Percentiles rank a stretch among this genome's conserved stretches.
These are phyloP conservation scores for Fraxinus greggii DNA, from an alignment of 305 asterid genomes.

Conservation along the genomic window DNA sequence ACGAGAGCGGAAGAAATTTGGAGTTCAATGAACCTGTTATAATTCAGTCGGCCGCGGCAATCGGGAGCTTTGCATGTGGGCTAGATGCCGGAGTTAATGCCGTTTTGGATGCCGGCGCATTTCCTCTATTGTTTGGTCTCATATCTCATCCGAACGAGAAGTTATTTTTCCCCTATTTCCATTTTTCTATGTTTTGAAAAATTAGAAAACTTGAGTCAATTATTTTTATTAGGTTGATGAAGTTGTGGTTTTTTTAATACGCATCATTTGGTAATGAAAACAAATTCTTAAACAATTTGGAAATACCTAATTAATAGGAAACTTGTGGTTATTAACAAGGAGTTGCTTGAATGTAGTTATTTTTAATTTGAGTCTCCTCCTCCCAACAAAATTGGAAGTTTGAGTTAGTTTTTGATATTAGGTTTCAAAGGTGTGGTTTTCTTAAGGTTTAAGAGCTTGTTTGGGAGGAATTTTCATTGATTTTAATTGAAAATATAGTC, in stretches of 20 bases:
- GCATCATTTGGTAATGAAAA: neutral
- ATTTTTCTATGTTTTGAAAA: neutral
- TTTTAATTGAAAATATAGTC: too few relatives aligned
- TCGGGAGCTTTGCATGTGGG: constrained; percentile 98
- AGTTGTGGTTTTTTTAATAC: neutral
- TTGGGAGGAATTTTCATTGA: too few relatives aligned
- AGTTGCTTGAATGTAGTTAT: neutral
- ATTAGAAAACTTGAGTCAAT: neutral
- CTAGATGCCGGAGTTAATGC: constrained; percentile 84
- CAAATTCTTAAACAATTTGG: neutral
- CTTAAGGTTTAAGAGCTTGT: neutral
- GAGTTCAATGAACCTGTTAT: constrained; percentile 53
- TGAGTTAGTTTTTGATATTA: neutral
- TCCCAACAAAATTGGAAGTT: neutral
- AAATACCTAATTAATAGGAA: neutral
- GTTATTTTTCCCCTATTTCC: constrained; percentile 35
- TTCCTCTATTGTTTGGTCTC: constrained; percentile 57
- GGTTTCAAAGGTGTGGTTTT: neutral
- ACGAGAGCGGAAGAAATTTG: constrained; percentile 23
- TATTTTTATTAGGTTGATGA: neutral
- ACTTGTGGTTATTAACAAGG: neutral
- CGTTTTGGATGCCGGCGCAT: constrained; percentile 84
- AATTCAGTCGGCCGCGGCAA: constrained; percentile 79
- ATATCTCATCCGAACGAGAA: constrained; percentile 70
- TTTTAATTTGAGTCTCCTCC: neutral